Percentiles rank a stretch among this genome's conserved stretches.
Evolutionary conservation across 352 stramenopile species (phyloP).

Genomic region (Phytophthora colocasiae): DNA sequence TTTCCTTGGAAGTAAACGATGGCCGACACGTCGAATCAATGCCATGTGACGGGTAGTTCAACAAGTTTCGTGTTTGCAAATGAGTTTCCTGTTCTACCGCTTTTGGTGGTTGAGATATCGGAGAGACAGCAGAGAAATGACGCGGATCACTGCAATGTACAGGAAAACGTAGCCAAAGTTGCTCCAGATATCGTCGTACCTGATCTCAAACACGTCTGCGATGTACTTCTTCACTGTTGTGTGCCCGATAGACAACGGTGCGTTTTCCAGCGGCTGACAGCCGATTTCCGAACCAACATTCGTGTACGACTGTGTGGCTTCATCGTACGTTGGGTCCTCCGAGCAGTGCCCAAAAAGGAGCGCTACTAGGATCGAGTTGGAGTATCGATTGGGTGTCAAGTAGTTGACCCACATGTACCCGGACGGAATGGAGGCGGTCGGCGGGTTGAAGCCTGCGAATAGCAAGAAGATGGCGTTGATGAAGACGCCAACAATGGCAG

Average conservation of each 20-base stretch:
- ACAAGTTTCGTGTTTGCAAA: constrained; percentile 11
- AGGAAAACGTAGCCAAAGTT: constrained; percentile 39
- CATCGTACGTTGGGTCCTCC: constrained; percentile 32
- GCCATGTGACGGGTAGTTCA: constrained; percentile 1
- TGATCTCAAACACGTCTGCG: constrained; percentile 22
- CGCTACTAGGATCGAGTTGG: constrained; percentile 36
- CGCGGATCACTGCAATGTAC: constrained; percentile 38
- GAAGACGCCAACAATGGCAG: constrained; percentile 41
- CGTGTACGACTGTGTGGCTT: constrained; percentile 23
- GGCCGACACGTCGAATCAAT: constrained; percentile 8
- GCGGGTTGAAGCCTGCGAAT: constrained; percentile 50
- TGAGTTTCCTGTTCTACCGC: constrained; percentile 20
- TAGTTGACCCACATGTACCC: constrained; percentile 48
- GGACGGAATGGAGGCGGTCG: constrained; percentile 33
- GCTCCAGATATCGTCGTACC: constrained; percentile 32
- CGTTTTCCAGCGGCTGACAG: constrained; percentile 33
- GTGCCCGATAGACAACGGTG: constrained; percentile 21
- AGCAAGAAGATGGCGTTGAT: constrained; percentile 52
- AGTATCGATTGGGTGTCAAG: constrained; percentile 43
- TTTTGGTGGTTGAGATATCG: constrained; percentile 57
- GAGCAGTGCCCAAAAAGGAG: constrained; percentile 41
- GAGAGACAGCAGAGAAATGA: constrained; percentile 45
- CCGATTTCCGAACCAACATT: constrained; percentile 27
- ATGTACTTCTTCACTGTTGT: constrained; percentile 27
- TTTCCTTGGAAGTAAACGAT: neutral